Evolutionary conservation across 805 yeast genomes (phyloP).

Genomic region (Myxozyma mucilagina): DNA sequence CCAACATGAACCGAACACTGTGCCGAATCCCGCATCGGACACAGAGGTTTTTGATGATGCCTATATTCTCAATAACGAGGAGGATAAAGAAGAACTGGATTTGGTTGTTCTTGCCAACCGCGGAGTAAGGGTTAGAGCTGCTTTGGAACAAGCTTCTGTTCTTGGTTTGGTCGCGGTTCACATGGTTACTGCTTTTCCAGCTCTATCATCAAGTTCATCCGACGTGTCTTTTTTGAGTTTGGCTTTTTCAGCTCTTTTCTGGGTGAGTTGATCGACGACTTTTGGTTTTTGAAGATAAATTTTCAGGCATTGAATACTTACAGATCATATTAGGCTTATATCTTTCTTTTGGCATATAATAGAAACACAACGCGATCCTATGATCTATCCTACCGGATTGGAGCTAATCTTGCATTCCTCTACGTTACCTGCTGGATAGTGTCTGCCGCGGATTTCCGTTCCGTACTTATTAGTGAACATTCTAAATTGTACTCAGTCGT

Average conservation of each 20-base stretch:
- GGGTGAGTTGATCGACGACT: conserved; percentile 3
- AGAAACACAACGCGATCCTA: conserved; percentile 16
- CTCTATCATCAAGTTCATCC: neutral
- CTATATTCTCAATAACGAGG: neutral
- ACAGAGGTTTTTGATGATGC: conserved; percentile 14
- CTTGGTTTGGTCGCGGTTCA: neutral
- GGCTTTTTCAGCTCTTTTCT: neutral
- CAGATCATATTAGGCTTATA: neutral
- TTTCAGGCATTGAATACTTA: neutral
- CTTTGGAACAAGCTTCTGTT: conserved; percentile 34
- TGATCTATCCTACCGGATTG: conserved; percentile 25
- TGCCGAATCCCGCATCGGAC: neutral
- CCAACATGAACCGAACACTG: conserved; percentile 2
- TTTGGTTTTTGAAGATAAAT: neutral
- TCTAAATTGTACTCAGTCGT: conserved; percentile 21
- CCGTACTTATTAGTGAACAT: conserved; percentile 34
- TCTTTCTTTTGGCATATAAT: conserved; percentile 13
- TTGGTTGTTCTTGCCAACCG: conserved; percentile 33
- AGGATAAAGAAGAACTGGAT: conserved; percentile 27
- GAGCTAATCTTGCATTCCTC: conserved; percentile 35
- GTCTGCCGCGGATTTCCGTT: conserved; percentile 28
- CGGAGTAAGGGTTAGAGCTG: conserved; percentile 34
- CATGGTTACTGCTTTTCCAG: neutral
- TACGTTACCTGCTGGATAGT: conserved; percentile 29
- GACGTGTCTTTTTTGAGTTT: neutral